Percentiles rank a stretch among this genome's conserved stretches.
These are phyloP conservation scores for Thelephora terrestris DNA, from an alignment of 1,284 basidiomycete species.

Conservation along the genomic window DNA sequence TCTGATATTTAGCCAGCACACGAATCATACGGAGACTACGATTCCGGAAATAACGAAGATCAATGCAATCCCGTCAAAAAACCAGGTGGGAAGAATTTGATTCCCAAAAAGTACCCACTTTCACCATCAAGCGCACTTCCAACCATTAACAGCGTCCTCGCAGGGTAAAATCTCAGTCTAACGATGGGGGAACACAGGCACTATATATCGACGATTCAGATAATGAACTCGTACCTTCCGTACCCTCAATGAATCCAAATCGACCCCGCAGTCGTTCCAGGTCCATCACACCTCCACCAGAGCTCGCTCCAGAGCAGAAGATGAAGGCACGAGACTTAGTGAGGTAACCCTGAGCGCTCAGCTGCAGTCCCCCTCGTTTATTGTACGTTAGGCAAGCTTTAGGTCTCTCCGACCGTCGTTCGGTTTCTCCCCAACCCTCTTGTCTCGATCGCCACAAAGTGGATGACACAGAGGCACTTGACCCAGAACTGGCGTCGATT, in stretches of 20 bases:
- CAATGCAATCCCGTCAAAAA: too few relatives aligned
- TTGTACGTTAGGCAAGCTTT: conserved; percentile 33
- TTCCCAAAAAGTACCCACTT: too few relatives aligned
- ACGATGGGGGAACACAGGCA: too few relatives aligned
- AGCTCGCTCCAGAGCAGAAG: conserved; percentile 38
- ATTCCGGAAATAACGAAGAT: too few relatives aligned
- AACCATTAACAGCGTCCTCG: too few relatives aligned
- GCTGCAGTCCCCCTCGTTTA: not conserved
- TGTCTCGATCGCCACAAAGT: conserved; percentile 32
- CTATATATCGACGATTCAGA: conserved; percentile 25
- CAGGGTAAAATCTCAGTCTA: too few relatives aligned
- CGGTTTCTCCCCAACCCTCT: conserved; percentile 31
- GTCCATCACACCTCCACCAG: conserved; percentile 67
- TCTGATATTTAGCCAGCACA: not conserved
- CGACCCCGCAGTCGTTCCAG: conserved; percentile 44
- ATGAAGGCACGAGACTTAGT: conserved; percentile 45
- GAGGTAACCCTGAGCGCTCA: conserved; percentile 27
- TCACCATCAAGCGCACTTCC: too few relatives aligned
- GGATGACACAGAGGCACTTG: conserved; percentile 37
- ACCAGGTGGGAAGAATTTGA: too few relatives aligned
- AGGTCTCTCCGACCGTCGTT: conserved; percentile 23
- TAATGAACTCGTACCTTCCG: conserved; percentile 31
- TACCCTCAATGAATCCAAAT: conserved; percentile 20
- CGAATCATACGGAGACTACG: not conserved
- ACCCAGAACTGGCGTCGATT: conserved; percentile 53